Evolutionary conservation across 2,329 filamentous ascomycete species (phyloP).

Genomic region (Chrysoporthe puriensis): DNA sequence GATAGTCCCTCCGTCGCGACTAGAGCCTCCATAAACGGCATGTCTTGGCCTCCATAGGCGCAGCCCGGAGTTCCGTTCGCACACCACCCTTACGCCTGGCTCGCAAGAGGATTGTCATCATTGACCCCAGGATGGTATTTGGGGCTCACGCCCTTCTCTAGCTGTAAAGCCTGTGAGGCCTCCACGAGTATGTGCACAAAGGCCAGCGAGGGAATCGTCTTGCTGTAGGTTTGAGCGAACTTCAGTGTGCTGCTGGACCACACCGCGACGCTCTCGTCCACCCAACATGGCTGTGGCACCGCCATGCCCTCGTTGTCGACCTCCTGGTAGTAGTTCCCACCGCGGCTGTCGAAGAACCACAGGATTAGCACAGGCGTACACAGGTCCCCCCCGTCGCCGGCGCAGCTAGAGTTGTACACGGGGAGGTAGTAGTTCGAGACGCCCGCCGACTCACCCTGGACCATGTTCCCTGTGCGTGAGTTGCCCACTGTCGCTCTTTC

Average conservation of each 20-base stretch:
- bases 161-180: conserved; percentile 38
- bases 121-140: conserved; percentile 41
- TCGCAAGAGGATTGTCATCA: conserved; percentile 37
- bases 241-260: conserved; percentile 46
- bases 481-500: conserved; percentile 33
- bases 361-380: conserved; percentile 45
- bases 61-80: conserved; percentile 36
- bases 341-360: conserved; percentile 66
- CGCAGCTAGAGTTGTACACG: conserved; percentile 34
- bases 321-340: conserved; percentile 48
- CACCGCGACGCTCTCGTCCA: conserved; percentile 45
- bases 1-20: conserved; percentile 52
- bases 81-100: conserved; percentile 41
- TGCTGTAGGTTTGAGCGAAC: too few species aligned
- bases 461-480: conserved; percentile 34
- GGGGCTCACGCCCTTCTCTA: conserved; percentile 33
- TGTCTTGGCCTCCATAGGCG: conserved; percentile 49
- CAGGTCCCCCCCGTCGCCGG: neutral
- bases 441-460: conserved; percentile 30
- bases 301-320: conserved; percentile 26
- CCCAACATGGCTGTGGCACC: conserved; percentile 44
- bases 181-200: conserved; percentile 54
- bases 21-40: conserved; percentile 60
- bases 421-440: conserved; percentile 40
- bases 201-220: conserved; percentile 47